Conservation (phyloP, 306 rosid genomes). For the Heteromeles arbutifolia region DNA sequence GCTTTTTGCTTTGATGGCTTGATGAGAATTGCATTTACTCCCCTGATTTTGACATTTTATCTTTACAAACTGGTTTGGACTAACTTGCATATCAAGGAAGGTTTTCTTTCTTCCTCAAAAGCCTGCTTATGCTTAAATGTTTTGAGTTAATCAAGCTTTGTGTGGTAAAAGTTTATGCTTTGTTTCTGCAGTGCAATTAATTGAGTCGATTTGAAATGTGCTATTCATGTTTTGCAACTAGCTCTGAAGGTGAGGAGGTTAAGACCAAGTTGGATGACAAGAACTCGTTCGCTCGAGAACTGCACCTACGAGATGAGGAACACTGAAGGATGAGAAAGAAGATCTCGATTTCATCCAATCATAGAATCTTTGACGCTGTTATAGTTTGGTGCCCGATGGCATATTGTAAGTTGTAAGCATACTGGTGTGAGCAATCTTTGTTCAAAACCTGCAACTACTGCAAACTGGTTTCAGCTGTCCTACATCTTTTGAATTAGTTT, state of each 20-base stretch:
- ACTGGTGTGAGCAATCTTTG: not conserved
- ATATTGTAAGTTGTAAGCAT: not conserved
- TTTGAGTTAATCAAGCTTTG: not conserved
- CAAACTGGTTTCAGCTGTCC: no score
- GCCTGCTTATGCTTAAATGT: not conserved
- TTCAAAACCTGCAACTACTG: no score
- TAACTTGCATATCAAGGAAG: not conserved
- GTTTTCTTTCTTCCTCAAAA: not conserved
- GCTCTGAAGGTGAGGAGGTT: no score
- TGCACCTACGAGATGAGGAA: no score
- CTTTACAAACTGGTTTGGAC: not conserved
- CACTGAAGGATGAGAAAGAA: no score
- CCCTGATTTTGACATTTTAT: not conserved
- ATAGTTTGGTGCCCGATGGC: not conserved
- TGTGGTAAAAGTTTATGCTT: not conserved
- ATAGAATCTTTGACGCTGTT: not conserved
- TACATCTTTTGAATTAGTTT: not conserved
- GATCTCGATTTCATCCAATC: constrained; percentile 22
- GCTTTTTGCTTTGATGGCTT: not conserved
- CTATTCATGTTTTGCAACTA: no score
- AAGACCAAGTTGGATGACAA: no score
- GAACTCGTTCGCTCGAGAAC: no score
- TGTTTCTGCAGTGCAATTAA: not conserved
- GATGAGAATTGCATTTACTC: not conserved
- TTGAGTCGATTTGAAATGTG: not conserved